Percentiles rank a stretch among this genome's conserved stretches.
Conservation (phyloP, 2,329 filamentous ascomycete species). For the Penicillium concentricum region DNA sequence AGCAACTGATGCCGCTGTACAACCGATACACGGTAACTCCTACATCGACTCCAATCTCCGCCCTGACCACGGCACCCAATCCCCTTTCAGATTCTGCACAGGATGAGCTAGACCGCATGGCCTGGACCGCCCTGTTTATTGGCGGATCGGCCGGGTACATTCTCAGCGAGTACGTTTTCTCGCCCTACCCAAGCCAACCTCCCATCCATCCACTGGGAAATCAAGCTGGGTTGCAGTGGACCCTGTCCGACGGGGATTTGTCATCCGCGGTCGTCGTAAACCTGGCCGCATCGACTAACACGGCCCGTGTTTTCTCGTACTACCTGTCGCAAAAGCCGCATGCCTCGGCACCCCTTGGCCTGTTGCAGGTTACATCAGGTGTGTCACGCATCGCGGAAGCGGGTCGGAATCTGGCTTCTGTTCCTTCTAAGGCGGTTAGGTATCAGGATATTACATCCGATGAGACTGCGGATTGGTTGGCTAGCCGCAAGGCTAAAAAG, state of each 20-base stretch:
- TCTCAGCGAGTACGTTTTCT: slow-evolving; percentile 35
- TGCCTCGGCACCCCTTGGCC: slow-evolving; percentile 17
- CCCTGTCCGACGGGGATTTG: slow-evolving; percentile 33
- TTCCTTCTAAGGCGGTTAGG: slow-evolving; percentile 7
- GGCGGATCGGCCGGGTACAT: slow-evolving; percentile 32
- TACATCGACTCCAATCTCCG: not conserved
- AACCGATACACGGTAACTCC: slow-evolving; percentile 41
- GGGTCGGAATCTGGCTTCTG: not conserved
- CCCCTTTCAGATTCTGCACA: not conserved
- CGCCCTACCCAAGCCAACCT: slow-evolving; percentile 17
- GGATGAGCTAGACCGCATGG: slow-evolving; percentile 25
- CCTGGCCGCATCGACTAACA: slow-evolving; percentile 33
- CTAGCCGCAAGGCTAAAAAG: slow-evolving; percentile 3
- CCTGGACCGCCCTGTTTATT: slow-evolving; percentile 23
- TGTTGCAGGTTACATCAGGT: slow-evolving; percentile 30
- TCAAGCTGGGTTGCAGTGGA: slow-evolving; percentile 23
- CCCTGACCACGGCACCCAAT: not conserved
- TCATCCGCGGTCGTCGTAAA: slow-evolving; percentile 34
- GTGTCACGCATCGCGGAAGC: slow-evolving; percentile 10
- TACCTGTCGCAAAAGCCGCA: slow-evolving; percentile 19
- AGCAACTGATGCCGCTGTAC: slow-evolving; percentile 45
- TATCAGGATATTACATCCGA: slow-evolving; percentile 5
- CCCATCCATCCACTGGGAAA: slow-evolving; percentile 19
- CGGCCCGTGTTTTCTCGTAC: slow-evolving; percentile 29
- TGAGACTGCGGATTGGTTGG: slow-evolving; percentile 10